Evolutionary conservation across 1,284 basidiomycete species (phyloP).

Genomic region (Apiotrichum akiyoshidainum): DNA sequence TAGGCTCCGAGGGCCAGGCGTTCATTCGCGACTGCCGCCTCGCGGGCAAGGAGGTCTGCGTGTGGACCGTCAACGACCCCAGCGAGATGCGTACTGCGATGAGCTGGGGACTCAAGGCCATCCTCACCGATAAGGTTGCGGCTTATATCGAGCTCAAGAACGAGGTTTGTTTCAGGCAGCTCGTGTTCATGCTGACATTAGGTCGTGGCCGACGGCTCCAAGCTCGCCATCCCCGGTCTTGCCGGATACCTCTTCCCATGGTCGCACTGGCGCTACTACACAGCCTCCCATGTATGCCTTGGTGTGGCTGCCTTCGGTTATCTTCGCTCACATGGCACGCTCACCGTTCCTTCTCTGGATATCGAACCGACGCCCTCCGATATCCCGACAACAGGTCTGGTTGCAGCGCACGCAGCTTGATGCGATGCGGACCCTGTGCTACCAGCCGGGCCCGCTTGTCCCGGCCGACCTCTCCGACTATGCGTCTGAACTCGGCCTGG

Average conservation of each 20-base stretch:
- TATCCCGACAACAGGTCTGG: constrained; percentile 30
- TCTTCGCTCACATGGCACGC: constrained; percentile 40
- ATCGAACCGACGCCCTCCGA: background rate
- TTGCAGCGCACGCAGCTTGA: constrained; percentile 43
- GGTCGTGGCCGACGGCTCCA: constrained; percentile 33
- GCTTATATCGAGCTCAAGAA: constrained; percentile 37
- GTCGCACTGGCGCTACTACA: constrained; percentile 49
- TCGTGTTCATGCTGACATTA: constrained; percentile 6
- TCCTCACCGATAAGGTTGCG: constrained; percentile 72
- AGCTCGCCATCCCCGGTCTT: constrained; percentile 33
- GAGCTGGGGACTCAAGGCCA: constrained; percentile 84
- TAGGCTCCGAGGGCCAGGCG: constrained; percentile 61
- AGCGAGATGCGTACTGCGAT: constrained; percentile 90
- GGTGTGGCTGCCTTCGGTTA: constrained; percentile 24
- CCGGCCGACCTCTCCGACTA: constrained; percentile 32
- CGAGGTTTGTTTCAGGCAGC: constrained; percentile 34
- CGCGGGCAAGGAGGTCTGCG: constrained; percentile 82
- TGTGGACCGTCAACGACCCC: constrained; percentile 95
- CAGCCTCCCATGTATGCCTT: constrained; percentile 44
- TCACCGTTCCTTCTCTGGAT: constrained; percentile 15
- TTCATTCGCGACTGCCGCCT: constrained; percentile 76
- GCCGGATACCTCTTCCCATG: constrained; percentile 42
- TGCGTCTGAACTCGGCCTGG: background rate
- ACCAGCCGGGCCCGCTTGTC: constrained; percentile 39
- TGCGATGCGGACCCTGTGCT: constrained; percentile 42